Percentiles rank a stretch among this genome's conserved stretches.
These are phyloP conservation scores for Funneliformis caledonium DNA, from an alignment of 371 early-diverging fungal species.

Conservation along the genomic window DNA sequence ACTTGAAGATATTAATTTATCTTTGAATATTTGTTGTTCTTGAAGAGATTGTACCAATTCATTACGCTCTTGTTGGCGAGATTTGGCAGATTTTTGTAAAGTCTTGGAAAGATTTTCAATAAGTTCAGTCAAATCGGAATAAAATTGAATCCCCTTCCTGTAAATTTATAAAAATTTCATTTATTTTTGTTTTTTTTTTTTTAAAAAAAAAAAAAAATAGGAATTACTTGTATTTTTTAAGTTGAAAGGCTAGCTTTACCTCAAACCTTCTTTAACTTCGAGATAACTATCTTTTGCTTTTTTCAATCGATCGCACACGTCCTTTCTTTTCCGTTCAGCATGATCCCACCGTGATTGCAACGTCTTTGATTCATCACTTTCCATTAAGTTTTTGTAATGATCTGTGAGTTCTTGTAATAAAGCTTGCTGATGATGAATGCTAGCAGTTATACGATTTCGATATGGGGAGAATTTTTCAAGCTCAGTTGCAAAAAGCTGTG, in stretches of 20 bases:
- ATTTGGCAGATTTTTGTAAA: constrained; percentile 67
- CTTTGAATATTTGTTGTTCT: constrained; percentile 33
- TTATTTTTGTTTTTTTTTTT: background rate
- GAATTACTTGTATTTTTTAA: background rate
- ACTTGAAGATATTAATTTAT: background rate
- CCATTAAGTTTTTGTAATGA: constrained; percentile 78
- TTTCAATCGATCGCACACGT: constrained; percentile 60
- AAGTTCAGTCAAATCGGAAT: constrained; percentile 70
- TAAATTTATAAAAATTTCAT: background rate
- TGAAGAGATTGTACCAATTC: constrained; percentile 62
- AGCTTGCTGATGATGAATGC: constrained; percentile 77
- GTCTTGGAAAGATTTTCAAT: constrained; percentile 65
- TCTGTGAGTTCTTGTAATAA: constrained; percentile 75
- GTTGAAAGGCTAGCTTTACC: constrained; percentile 33
- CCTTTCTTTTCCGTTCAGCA: constrained; percentile 64
- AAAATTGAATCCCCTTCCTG: constrained; percentile 65
- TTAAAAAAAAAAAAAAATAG: background rate
- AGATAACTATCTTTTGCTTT: constrained; percentile 63
- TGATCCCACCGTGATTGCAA: constrained; percentile 71
- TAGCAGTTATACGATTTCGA: constrained; percentile 73
- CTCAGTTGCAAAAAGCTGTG: constrained; percentile 86
- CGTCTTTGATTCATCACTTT: constrained; percentile 69
- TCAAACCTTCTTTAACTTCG: constrained; percentile 71
- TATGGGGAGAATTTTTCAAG: constrained; percentile 87
- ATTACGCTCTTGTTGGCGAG: constrained; percentile 72